A percentile compares a stretch with the other conserved stretches of the same genome.
Conservation (phyloP, 2,329 filamentous ascomycete species). For the Microcera coccophila region DNA sequence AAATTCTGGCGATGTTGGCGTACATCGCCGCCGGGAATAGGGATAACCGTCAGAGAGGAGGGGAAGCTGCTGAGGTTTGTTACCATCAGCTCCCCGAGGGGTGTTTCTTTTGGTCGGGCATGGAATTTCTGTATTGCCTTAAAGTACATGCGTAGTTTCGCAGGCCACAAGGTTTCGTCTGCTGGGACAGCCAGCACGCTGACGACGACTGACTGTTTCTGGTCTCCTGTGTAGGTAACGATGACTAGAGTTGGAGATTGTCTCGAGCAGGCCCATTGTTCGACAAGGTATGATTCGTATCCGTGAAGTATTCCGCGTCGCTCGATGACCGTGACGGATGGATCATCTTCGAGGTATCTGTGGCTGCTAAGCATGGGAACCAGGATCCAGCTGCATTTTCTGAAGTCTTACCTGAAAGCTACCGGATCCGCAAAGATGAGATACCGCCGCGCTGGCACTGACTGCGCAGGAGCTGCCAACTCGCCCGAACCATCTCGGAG, state of each 20-base stretch:
- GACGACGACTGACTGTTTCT: constrained; percentile 71
- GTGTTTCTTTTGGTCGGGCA: constrained; percentile 76
- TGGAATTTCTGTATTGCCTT: constrained; percentile 80
- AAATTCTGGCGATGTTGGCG: constrained; percentile 76
- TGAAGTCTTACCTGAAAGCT: constrained; percentile 47
- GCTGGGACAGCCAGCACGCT: constrained; percentile 77
- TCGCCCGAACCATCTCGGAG: not conserved
- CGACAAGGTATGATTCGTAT: constrained; percentile 91
- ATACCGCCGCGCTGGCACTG: constrained; percentile 34
- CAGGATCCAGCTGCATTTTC: not conserved
- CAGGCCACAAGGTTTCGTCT: constrained; percentile 76
- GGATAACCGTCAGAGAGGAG: constrained; percentile 86
- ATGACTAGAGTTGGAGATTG: constrained; percentile 87
- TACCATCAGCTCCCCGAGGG: constrained; percentile 81
- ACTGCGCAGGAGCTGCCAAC: constrained; percentile 9
- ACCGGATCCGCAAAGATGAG: constrained; percentile 58
- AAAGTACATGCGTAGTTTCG: constrained; percentile 76
- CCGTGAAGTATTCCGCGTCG: constrained; percentile 67
- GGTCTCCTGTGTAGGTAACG: constrained; percentile 86
- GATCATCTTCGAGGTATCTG: constrained; percentile 82
- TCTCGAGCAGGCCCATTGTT: constrained; percentile 96
- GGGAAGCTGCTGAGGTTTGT: constrained; percentile 92
- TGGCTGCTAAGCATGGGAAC: not conserved
- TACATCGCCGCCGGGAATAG: constrained; percentile 82
- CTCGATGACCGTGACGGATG: constrained; percentile 69